These are phyloP conservation scores for Raddia distichophylla DNA, from an alignment of 176 grass and related monocot species.

Conservation along the genomic window DNA sequence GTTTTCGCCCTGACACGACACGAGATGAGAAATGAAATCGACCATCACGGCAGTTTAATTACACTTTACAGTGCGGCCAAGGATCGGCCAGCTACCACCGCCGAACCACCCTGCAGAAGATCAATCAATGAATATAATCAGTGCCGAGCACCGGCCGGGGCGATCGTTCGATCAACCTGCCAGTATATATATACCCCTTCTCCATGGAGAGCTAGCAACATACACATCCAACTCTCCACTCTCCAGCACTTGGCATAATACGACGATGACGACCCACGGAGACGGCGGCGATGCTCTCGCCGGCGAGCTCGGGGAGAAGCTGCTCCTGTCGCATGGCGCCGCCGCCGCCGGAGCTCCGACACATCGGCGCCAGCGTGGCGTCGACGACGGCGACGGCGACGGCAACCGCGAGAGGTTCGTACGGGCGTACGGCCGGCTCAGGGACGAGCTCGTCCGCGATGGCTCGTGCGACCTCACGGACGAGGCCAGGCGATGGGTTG, in stretches of 20 bases:
- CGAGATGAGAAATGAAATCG: too few relatives aligned
- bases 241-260: too few relatives aligned
- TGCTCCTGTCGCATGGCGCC: slow-evolving; percentile 2
- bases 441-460: slow-evolving; percentile 43
- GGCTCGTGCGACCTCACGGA: slow-evolving; percentile 43
- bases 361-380: not conserved
- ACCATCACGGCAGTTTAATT: too few relatives aligned
- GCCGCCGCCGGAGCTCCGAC: not conserved
- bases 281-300: not conserved
- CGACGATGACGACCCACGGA: too few relatives aligned
- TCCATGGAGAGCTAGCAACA: not conserved
- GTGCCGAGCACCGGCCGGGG: not conserved
- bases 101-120: not conserved
- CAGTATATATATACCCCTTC: not conserved
- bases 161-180: not conserved
- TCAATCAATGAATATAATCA: not conserved
- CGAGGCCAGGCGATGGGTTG: slow-evolving; percentile 34
- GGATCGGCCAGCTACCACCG: not conserved
- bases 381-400: not conserved
- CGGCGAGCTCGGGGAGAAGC: slow-evolving; percentile 20
- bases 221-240: not conserved
- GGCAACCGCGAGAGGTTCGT: slow-evolving; percentile 38
- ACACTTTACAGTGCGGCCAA: too few relatives aligned
- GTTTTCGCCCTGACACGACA: too few relatives aligned
- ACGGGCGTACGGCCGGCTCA: slow-evolving; percentile 39